Conservation (phyloP, 225 moss, liverwort and hornwort species). For the Pseudoscleropodium purum region DNA sequence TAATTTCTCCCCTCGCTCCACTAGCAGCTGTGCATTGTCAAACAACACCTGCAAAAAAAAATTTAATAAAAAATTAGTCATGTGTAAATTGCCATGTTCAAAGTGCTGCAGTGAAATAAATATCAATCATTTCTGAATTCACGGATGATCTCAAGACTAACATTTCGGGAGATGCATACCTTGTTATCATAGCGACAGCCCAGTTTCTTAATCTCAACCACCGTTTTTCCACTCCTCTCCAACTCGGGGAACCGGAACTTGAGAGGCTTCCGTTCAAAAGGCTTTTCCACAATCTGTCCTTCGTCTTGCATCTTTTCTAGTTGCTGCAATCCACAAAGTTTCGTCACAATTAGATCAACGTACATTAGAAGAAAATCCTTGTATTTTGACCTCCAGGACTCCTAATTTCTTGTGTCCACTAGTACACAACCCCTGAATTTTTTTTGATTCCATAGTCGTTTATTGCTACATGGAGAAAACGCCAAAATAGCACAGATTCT, state of each 20-base stretch:
- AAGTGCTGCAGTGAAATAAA: background rate
- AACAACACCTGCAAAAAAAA: conserved; percentile 36
- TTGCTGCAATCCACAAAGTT: conserved; percentile 27
- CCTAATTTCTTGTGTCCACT: background rate
- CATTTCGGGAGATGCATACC: background rate
- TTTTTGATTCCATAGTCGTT: background rate
- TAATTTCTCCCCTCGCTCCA: conserved; percentile 94
- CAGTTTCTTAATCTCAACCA: conserved; percentile 60
- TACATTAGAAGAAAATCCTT: background rate
- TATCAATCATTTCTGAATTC: background rate
- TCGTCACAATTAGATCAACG: background rate
- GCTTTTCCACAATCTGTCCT: conserved; percentile 77
- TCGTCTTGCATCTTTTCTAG: conserved; percentile 84
- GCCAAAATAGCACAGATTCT: background rate
- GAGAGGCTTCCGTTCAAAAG: conserved; percentile 77
- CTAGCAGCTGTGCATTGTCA: conserved; percentile 60
- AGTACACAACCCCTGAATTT: background rate
- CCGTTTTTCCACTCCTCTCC: conserved; percentile 80
- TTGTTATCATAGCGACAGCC: conserved; percentile 58
- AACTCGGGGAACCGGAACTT: conserved; percentile 92
- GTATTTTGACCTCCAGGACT: background rate
- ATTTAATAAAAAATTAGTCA: too few species aligned
- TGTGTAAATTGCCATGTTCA: background rate
- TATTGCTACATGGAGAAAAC: background rate
- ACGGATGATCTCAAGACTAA: background rate